Evolutionary conservation across 2,329 filamentous ascomycete genomes (phyloP).

Genomic region (Sporothrix brasiliensis): DNA sequence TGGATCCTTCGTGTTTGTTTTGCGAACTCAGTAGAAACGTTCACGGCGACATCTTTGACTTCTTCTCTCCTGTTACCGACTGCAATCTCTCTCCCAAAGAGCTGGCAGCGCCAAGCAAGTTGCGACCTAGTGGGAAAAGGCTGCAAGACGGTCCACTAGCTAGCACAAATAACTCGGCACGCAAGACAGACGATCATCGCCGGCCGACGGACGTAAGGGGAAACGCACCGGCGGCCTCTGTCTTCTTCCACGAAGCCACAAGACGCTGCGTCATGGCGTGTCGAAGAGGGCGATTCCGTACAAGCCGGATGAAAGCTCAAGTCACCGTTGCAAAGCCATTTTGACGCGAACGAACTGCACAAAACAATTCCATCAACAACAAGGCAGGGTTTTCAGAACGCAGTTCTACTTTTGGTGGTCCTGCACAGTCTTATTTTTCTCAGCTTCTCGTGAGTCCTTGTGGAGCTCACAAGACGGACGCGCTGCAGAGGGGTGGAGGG

Average conservation of each 20-base stretch:
- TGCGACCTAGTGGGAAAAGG: constrained; percentile 15
- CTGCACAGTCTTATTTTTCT: background rate
- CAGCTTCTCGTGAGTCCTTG: background rate
- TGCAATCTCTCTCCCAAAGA: constrained; percentile 18
- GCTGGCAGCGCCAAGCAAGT: constrained; percentile 11
- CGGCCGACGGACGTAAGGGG: constrained; percentile 21
- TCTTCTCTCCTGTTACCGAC: background rate
- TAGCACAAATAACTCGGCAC: background rate
- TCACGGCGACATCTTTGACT: background rate
- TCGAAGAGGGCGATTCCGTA: background rate
- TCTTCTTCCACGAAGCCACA: background rate
- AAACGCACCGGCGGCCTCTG: constrained; percentile 12
- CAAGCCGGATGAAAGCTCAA: background rate
- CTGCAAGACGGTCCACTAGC: background rate
- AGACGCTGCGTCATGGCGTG: background rate
- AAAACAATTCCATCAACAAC: too few species aligned
- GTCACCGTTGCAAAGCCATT: constrained; percentile 8
- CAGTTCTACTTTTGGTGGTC: background rate
- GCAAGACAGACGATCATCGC: constrained; percentile 15
- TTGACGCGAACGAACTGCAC: background rate
- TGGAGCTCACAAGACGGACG: constrained; percentile 22
- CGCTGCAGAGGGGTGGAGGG: constrained; percentile 24
- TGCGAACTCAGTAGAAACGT: background rate
- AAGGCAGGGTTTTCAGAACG: constrained; percentile 11
- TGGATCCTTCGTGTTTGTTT: constrained; percentile 6